Percentiles rank a stretch among this genome's conserved stretches.
Conservation (phyloP, 768 basidiomycete species). For the Pluteus cervinus region DNA sequence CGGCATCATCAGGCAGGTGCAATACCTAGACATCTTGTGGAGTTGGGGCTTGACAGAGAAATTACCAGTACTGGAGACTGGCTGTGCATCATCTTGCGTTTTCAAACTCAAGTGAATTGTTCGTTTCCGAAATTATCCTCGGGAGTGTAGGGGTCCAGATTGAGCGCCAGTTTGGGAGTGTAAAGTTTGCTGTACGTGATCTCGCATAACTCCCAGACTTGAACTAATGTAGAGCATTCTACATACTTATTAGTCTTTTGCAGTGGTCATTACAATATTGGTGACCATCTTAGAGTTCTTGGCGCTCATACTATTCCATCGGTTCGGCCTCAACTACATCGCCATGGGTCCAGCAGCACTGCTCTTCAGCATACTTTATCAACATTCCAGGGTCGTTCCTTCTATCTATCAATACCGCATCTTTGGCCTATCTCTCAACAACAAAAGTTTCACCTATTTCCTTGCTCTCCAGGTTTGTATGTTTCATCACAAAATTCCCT, state of each 20-base stretch:
- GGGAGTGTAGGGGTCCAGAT: constrained; percentile 66
- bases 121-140: constrained; percentile 68
- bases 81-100: constrained; percentile 69
- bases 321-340: constrained; percentile 65
- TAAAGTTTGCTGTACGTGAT: constrained; percentile 80
- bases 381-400: constrained; percentile 76
- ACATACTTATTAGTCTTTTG: constrained; percentile 67
- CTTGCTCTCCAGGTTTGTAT: constrained; percentile 62
- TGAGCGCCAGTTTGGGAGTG: constrained; percentile 81
- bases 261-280: constrained; percentile 59
- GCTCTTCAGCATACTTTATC: constrained; percentile 77
- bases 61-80: constrained; percentile 80
- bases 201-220: neutral
- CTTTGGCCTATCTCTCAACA: constrained; percentile 66
- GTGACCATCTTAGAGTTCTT: constrained; percentile 66
- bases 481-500: constrained; percentile 1
- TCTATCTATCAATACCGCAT: constrained; percentile 69
- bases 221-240: no score
- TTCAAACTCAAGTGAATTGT: constrained; percentile 80
- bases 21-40: constrained; percentile 4
- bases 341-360: constrained; percentile 73
- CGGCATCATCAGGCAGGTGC: constrained; percentile 73
- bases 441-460: constrained; percentile 71
- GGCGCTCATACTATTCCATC: constrained; percentile 58
- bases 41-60: constrained; percentile 24